phyloP scores from a whole-genome alignment of 495 filamentous ascomycete species.

The Tuber indicum region DNA sequence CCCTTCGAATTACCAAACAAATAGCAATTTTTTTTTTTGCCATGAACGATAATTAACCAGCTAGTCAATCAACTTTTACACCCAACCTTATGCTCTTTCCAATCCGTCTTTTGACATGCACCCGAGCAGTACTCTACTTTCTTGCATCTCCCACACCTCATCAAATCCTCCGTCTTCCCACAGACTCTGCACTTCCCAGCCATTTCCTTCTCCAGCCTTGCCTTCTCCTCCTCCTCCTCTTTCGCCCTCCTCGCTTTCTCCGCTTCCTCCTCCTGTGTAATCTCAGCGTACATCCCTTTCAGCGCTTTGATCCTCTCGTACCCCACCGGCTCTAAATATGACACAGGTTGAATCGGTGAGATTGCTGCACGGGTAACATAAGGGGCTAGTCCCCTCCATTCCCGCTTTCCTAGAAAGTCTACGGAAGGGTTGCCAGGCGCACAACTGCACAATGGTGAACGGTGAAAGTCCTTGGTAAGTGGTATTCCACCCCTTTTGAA shows the following conservation, averaged over 20 bases:
- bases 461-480: slow-evolving; percentile 33
- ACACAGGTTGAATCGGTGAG: slow-evolving; percentile 33
- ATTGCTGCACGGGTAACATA: slow-evolving; percentile 35
- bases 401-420: slow-evolving; percentile 31
- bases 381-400: slow-evolving; percentile 30
- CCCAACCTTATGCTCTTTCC: slow-evolving; percentile 51
- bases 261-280: background rate
- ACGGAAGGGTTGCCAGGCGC: slow-evolving; percentile 41
- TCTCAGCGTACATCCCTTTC: slow-evolving; percentile 7
- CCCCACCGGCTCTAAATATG: slow-evolving; percentile 27
- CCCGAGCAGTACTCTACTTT: slow-evolving; percentile 50
- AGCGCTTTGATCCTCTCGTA: slow-evolving; percentile 11
- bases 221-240: background rate
- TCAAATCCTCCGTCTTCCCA: slow-evolving; percentile 27
- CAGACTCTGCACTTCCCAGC: slow-evolving; percentile 15
- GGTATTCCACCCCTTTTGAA: slow-evolving; percentile 45
- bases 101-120: slow-evolving; percentile 54
- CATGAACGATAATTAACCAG: background rate
- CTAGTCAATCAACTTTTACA: slow-evolving; percentile 41
- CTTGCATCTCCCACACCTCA: slow-evolving; percentile 51
- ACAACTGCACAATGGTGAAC: slow-evolving; percentile 43
- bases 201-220: slow-evolving; percentile 6
- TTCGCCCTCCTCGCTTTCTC: background rate
- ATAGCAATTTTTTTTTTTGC: background rate
- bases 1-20: background rate